Evolutionary conservation across 1,284 basidiomycete species (phyloP).

Genomic region (Sporisorium reilianum): DNA sequence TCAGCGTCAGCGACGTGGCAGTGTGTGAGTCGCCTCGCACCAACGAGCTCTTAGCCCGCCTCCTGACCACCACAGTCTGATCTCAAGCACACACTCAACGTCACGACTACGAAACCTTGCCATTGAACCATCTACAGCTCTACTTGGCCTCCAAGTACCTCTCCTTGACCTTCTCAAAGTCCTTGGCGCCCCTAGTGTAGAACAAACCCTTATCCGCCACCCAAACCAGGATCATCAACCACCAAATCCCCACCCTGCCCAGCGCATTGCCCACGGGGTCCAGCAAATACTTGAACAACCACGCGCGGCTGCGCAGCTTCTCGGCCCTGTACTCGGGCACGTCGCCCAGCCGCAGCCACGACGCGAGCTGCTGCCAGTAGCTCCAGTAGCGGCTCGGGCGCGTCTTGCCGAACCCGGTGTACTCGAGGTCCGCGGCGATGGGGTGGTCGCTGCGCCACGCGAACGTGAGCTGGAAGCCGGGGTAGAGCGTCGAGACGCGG

Average conservation of each 20-base stretch:
- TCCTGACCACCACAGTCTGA: too few relatives aligned
- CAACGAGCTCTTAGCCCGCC: too few relatives aligned
- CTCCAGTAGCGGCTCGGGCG: conserved; percentile 21
- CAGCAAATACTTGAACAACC: neutral
- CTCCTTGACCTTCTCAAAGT: conserved; percentile 20
- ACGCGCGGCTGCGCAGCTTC: conserved; percentile 1
- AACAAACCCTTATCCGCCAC: conserved; percentile 20
- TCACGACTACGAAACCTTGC: too few relatives aligned
- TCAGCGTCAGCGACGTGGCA: too few relatives aligned
- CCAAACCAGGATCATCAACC: conserved; percentile 21
- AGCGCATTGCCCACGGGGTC: conserved; percentile 1
- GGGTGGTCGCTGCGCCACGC: conserved; percentile 37
- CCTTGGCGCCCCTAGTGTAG: conserved; percentile 17
- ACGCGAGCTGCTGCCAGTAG: conserved; percentile 22
- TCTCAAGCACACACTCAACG: too few relatives aligned
- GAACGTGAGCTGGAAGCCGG: conserved; percentile 33
- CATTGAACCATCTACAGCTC: neutral
- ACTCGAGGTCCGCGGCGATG: conserved; percentile 22
- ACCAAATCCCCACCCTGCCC: neutral
- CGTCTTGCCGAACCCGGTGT: conserved; percentile 7
- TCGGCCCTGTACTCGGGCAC: conserved; percentile 30
- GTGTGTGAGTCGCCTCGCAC: too few relatives aligned
- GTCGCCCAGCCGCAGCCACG: conserved; percentile 25
- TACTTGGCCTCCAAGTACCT: conserved; percentile 70
- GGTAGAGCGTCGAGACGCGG: conserved; percentile 31